These are phyloP conservation scores for Daldinia bambusicola DNA, from an alignment of 495 filamentous ascomycete species.

Conservation along the genomic window DNA sequence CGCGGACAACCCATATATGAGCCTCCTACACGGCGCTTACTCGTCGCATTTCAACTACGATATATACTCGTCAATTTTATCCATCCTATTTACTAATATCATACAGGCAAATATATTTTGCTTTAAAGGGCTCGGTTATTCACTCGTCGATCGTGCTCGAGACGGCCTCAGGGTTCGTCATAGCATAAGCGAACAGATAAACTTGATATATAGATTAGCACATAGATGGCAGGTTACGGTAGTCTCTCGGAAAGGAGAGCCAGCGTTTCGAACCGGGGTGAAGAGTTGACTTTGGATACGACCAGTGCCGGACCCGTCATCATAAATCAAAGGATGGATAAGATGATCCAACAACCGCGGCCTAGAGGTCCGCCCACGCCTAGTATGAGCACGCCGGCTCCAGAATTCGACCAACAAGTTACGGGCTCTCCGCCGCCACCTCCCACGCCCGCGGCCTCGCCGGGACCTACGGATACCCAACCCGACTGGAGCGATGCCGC, in stretches of 20 bases:
- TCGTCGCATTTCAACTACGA: not conserved
- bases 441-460: conserved; percentile 66
- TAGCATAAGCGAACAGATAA: conserved; percentile 13
- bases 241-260: conserved; percentile 60
- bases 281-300: conserved; percentile 59
- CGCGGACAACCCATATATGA: conserved; percentile 8
- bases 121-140: conserved; percentile 10
- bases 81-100: conserved; percentile 18
- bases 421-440: conserved; percentile 66
- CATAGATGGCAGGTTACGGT: conserved; percentile 55
- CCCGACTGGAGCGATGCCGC: conserved; percentile 64
- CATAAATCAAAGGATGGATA: conserved; percentile 55
- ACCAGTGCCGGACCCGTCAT: conserved; percentile 46
- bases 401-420: conserved; percentile 64
- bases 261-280: conserved; percentile 50
- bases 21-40: conserved; percentile 3
- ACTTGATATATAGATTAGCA: conserved; percentile 1
- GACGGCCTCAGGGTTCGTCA: not conserved
- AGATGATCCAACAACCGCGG: conserved; percentile 58
- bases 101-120: conserved; percentile 1
- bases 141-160: conserved; percentile 11
- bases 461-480: conserved; percentile 62
- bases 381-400: conserved; percentile 66
- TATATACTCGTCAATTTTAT: not conserved
- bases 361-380: conserved; percentile 66